Evolutionary conservation across 148 eudicot genomes (phyloP).

Genomic region (Chenopodium berlandieri): DNA sequence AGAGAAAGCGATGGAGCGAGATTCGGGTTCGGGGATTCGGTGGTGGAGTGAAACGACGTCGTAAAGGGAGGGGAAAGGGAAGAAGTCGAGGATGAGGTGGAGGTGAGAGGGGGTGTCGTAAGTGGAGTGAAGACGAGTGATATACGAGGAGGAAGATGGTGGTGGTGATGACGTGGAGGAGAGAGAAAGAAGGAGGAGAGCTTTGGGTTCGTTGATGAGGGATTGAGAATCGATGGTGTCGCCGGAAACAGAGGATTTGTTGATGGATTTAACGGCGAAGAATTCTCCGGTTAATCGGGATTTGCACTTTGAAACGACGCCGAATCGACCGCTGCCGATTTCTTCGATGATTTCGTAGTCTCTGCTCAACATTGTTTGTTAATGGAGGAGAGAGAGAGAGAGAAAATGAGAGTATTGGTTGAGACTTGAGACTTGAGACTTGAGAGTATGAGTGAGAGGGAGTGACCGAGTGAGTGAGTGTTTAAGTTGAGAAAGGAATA

Average conservation of each 20-base stretch:
- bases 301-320: slow-evolving; percentile 48
- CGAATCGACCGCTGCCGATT: slow-evolving; percentile 63
- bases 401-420: no score
- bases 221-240: slow-evolving; percentile 17
- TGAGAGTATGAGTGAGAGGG: background rate
- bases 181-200: slow-evolving; percentile 41
- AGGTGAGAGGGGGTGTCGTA: slow-evolving; percentile 48
- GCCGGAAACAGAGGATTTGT: slow-evolving; percentile 30
- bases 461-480: background rate
- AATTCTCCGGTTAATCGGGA: slow-evolving; percentile 34
- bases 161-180: slow-evolving; percentile 30
- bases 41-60: slow-evolving; percentile 22
- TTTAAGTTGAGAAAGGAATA: no score
- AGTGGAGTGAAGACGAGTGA: slow-evolving; percentile 42
- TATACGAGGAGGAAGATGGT: background rate
- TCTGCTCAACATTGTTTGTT: slow-evolving; percentile 22
- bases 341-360: slow-evolving; percentile 50
- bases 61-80: slow-evolving; percentile 39
- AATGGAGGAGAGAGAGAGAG: background rate
- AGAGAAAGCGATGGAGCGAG: background rate
- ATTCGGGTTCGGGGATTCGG: slow-evolving; percentile 38
- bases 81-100: slow-evolving; percentile 52
- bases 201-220: slow-evolving; percentile 33
- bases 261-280: slow-evolving; percentile 58
- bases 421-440: background rate